Evolutionary conservation across 2,329 filamentous ascomycete species (phyloP).

Genomic region (Paraconiothyrium sp.): DNA sequence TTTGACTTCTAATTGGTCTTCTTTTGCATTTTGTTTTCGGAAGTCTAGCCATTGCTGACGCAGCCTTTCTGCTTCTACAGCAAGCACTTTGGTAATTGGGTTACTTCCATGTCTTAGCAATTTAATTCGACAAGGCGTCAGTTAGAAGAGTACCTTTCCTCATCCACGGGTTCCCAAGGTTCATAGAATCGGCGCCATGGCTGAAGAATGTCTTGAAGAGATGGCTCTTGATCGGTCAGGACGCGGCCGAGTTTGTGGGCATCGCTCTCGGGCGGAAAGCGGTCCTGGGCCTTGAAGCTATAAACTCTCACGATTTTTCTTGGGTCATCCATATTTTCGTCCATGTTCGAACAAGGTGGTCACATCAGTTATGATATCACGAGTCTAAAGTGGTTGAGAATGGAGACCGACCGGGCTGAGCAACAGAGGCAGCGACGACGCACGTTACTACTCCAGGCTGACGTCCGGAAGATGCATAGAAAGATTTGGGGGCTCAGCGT

Average conservation of each 20-base stretch:
- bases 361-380: background rate
- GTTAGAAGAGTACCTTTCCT: background rate
- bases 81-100: slow-evolving; percentile 20
- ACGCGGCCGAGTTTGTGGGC: slow-evolving; percentile 26
- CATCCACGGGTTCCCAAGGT: slow-evolving; percentile 15
- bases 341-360: background rate
- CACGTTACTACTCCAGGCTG: background rate
- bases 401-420: background rate
- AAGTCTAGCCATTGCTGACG: slow-evolving; percentile 24
- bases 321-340: background rate
- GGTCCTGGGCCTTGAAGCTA: slow-evolving; percentile 14
- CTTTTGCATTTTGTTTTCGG: slow-evolving; percentile 16
- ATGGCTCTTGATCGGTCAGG: slow-evolving; percentile 21
- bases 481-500: background rate
- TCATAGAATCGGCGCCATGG: slow-evolving; percentile 27
- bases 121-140: background rate
- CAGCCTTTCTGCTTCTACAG: slow-evolving; percentile 19
- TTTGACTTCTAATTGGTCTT: slow-evolving; percentile 21
- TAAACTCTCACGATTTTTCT: slow-evolving; percentile 17
- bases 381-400: too few species aligned
- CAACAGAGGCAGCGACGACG: background rate
- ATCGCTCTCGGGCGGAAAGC: slow-evolving; percentile 4
- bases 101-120: slow-evolving; percentile 9
- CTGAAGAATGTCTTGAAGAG: slow-evolving; percentile 9
- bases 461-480: background rate